phyloP scores from a whole-genome alignment of 2,329 filamentous ascomycete species.

The Cercospora zeae-maydis region DNA sequence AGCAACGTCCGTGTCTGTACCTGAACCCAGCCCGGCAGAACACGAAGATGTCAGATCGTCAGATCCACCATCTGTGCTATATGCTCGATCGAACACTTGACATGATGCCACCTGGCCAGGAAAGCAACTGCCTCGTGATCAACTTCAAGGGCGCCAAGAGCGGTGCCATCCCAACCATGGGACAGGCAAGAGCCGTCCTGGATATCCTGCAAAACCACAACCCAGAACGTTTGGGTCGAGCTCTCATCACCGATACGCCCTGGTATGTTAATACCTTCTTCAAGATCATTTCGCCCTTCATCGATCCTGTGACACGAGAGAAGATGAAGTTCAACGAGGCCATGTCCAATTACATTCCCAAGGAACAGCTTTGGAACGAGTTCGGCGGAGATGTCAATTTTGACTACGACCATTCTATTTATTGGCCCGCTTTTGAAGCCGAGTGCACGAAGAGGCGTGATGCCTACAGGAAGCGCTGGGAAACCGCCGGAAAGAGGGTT shows the following conservation, averaged over 20 bases:
- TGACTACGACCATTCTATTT: conserved; percentile 80
- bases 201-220: conserved; percentile 93
- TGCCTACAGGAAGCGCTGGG: conserved; percentile 67
- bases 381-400: conserved; percentile 80
- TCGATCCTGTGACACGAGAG: conserved; percentile 86
- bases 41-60: conserved; percentile 77
- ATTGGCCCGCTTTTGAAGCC: conserved; percentile 82
- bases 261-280: conserved; percentile 93
- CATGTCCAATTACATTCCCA: conserved; percentile 74
- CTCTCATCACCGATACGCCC: conserved; percentile 85
- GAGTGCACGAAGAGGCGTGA: conserved; percentile 64
- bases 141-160: conserved; percentile 81
- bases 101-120: conserved; percentile 79
- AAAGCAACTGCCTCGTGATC: conserved; percentile 81
- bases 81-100: conserved; percentile 92
- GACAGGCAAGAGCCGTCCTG: conserved; percentile 77
- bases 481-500: conserved; percentile 71
- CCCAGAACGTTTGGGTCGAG: conserved; percentile 83
- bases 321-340: conserved; percentile 99
- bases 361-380: conserved; percentile 75
- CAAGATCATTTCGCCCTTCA: conserved; percentile 92
- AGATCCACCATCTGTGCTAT: conserved; percentile 90
- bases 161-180: conserved; percentile 71
- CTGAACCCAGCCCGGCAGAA: conserved; percentile 88
- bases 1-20: conserved; percentile 84